phyloP scores from a whole-genome alignment of 768 basidiomycete species.

The Austroboletus eburneus region DNA sequence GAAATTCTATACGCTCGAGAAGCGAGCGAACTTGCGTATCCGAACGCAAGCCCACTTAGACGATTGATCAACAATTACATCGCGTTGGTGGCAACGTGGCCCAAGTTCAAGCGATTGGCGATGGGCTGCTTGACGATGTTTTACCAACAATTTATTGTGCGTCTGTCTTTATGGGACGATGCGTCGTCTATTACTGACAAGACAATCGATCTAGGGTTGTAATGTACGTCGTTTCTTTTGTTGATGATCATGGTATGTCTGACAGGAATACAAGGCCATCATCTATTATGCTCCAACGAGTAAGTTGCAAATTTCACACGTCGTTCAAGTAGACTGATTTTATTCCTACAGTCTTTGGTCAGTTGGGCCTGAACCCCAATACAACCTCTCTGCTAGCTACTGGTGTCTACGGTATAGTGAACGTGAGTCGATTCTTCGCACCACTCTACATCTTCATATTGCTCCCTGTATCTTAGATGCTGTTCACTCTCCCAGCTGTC shows the following conservation, averaged over 20 bases:
- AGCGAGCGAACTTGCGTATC: constrained; percentile 14
- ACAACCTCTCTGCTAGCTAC: constrained; percentile 41
- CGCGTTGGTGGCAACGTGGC: constrained; percentile 24
- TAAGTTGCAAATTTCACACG: constrained; percentile 3
- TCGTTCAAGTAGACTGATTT: constrained; percentile 1
- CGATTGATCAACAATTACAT: constrained; percentile 22
- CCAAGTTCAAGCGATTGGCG: constrained; percentile 29
- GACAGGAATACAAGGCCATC: constrained; percentile 18
- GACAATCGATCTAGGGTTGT: constrained; percentile 16
- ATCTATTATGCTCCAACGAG: constrained; percentile 27
- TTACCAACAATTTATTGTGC: constrained; percentile 32
- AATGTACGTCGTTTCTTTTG: constrained; percentile 18
- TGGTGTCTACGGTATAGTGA: constrained; percentile 37
- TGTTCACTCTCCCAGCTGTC: constrained; percentile 36
- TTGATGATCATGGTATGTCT: constrained; percentile 1
- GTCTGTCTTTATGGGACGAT: neutral
- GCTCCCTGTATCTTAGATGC: constrained; percentile 17
- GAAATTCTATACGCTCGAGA: constrained; percentile 29
- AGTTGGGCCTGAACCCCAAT: constrained; percentile 37
- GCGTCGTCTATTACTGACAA: neutral
- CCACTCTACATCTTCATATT: neutral
- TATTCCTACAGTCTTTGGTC: constrained; percentile 35
- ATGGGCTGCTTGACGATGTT: constrained; percentile 31
- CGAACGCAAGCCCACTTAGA: constrained; percentile 19
- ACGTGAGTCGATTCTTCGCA: constrained; percentile 10